Evolutionary conservation across 2,329 filamentous ascomycete genomes (phyloP).

Genomic region (Scorias spongiosa): DNA sequence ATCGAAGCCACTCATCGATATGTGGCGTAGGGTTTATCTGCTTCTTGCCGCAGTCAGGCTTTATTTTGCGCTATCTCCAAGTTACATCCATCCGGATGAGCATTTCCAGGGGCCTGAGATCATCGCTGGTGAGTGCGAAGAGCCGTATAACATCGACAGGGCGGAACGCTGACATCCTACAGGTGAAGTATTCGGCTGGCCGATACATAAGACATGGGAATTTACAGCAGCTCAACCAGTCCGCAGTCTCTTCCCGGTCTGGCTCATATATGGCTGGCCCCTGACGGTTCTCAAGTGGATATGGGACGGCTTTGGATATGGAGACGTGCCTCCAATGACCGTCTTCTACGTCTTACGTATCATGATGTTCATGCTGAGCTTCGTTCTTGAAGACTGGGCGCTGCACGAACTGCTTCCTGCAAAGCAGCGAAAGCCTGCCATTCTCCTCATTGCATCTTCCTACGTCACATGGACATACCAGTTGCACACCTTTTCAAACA

Average conservation of each 20-base stretch:
- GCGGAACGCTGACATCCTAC: constrained; percentile 1
- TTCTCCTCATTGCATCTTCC: constrained; percentile 79
- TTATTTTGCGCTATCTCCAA: constrained; percentile 86
- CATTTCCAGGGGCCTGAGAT: constrained; percentile 98
- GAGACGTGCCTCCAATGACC: constrained; percentile 63
- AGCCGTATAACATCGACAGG: background rate
- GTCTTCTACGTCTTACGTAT: constrained; percentile 82
- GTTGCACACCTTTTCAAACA: constrained; percentile 96
- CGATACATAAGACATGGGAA: constrained; percentile 84
- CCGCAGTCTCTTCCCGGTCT: constrained; percentile 90
- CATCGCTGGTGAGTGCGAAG: constrained; percentile 60
- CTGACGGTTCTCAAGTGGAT: constrained; percentile 89
- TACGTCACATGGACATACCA: constrained; percentile 99
- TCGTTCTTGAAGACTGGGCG: constrained; percentile 96
- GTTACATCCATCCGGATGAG: constrained; percentile 96
- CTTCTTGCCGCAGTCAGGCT: constrained; percentile 72
- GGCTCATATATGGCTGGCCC: constrained; percentile 85
- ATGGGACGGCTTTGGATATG: constrained; percentile 71
- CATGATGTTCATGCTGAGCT: constrained; percentile 88
- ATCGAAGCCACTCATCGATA: constrained; percentile 22
- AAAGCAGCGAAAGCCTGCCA: constrained; percentile 54
- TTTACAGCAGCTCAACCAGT: constrained; percentile 80
- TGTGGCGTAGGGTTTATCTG: constrained; percentile 88
- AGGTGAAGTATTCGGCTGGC: constrained; percentile 90
- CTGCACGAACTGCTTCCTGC: constrained; percentile 78